Evolutionary conservation across 2,329 filamentous ascomycete genomes (phyloP), one percentile per base, ranked within the genome.

Genomic region (Ilyonectria mors-panacis): DNA sequence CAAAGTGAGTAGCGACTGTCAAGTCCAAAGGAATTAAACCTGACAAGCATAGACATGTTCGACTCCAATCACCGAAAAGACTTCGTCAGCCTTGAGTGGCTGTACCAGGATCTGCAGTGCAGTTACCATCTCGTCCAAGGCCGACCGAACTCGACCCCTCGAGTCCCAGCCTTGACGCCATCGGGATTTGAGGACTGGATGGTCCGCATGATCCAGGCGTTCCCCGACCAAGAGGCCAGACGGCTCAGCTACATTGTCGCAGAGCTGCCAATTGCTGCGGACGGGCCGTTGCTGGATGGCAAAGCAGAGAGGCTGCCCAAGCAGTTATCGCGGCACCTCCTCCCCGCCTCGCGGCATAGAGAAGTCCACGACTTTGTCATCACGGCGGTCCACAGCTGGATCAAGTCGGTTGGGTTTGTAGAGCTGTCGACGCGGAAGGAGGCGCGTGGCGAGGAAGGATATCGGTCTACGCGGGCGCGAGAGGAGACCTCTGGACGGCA

Each of bases 271-370:
- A 92, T 97, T 73, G 80, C 85, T 33, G 81, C 82, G 0, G 81
- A 84, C 55, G 81, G 80, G 9, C 71, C 90, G 78, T 89, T 91
- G 61, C 85, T 89, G 0, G 86, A 90, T 50, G 87, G 92, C 54
- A 88, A 86, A 69, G 89, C 87, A 12, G 93, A 95, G 78, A 85
- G 92, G 2, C 91, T 97, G 61, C 94, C 94, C 0, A 94, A 93
- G 70, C 91, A 94, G 72, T 85, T 97, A 3, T 91, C 93, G 1
- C 86, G 94, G 45, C 87, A 92, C 58, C 84, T 96, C 4, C 88
- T 97, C 44, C 94, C 94, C 0, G 82, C 83, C 0, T 78, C 80
- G 8, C 84, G 87, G 1, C 89, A 94, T 70, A 74, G 85, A 0
- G 82, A 87, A 35, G 83, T 88, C 1, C 87, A 89, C 62, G 87